These are phyloP conservation scores for Talaromyces piceae DNA, from an alignment of 2,329 filamentous ascomycete species.

Conservation along the genomic window DNA sequence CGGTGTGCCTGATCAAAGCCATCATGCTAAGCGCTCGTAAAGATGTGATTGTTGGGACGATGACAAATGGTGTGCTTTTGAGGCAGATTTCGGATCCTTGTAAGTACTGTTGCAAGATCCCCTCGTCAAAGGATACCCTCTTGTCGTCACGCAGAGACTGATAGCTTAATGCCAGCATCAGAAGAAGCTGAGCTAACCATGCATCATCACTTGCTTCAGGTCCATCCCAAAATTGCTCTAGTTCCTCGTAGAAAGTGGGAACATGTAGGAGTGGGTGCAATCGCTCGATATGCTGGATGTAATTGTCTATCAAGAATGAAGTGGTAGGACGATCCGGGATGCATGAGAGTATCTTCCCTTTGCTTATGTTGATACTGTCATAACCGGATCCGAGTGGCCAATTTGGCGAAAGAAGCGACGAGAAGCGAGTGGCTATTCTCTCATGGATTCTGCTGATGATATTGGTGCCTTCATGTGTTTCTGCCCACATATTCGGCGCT, in stretches of 20 bases:
- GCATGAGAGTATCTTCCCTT: constrained; percentile 6
- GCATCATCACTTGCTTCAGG: constrained; percentile 11
- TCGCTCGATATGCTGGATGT: constrained; percentile 11
- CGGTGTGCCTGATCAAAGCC: constrained; percentile 14
- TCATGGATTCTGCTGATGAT: neutral
- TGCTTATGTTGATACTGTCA: constrained; percentile 3
- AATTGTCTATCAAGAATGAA: constrained; percentile 4
- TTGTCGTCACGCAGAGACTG: constrained; percentile 7
- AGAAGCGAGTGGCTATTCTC: constrained; percentile 4
- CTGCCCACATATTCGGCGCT: neutral
- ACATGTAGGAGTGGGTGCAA: constrained; percentile 26
- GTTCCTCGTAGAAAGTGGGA: constrained; percentile 33
- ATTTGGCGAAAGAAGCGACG: constrained; percentile 8
- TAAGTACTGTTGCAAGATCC: constrained; percentile 9
- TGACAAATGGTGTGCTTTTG: constrained; percentile 13
- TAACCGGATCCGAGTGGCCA: constrained; percentile 12
- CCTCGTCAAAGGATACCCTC: constrained; percentile 1
- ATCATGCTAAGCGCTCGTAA: constrained; percentile 16
- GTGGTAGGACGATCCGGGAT: constrained; percentile 6
- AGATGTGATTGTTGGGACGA: constrained; percentile 12
- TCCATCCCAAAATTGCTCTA: constrained; percentile 27
- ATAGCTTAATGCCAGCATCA: constrained; percentile 15
- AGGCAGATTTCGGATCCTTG: constrained; percentile 14
- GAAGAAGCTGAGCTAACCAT: constrained; percentile 15
- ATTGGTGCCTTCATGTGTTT: neutral